Percentiles rank a stretch among this genome's conserved stretches.
phyloP scores from a whole-genome alignment of 768 basidiomycete species.

The Glaciozyma antarctica region DNA sequence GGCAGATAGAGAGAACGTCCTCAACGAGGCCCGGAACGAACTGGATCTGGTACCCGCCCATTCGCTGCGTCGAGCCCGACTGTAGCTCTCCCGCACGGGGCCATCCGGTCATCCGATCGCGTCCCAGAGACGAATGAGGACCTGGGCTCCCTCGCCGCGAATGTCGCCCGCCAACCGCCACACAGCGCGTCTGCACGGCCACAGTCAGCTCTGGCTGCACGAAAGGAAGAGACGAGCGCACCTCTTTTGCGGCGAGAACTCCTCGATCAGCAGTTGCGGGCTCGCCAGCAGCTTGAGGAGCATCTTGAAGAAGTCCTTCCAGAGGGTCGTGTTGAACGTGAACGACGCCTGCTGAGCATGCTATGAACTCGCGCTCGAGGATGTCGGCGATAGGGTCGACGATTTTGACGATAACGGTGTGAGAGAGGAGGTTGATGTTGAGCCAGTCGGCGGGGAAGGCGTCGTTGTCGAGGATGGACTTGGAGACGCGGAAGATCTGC shows the following conservation, averaged over 20 bases:
- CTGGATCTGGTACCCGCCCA: constrained; percentile 65
- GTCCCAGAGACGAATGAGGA: constrained; percentile 73
- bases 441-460: constrained; percentile 87
- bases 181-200: constrained; percentile 57
- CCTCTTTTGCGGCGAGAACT: constrained; percentile 79
- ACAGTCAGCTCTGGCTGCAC: neutral
- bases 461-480: constrained; percentile 72
- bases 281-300: constrained; percentile 72
- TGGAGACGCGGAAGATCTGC: constrained; percentile 69
- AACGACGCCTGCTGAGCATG: constrained; percentile 56
- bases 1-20: constrained; percentile 78
- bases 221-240: neutral
- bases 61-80: constrained; percentile 2
- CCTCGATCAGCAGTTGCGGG: constrained; percentile 85
- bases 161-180: constrained; percentile 96
- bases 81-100: neutral
- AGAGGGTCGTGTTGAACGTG: constrained; percentile 64
- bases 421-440: constrained; percentile 78
- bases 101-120: constrained; percentile 57
- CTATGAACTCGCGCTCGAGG: constrained; percentile 70
- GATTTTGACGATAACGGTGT: constrained; percentile 78
- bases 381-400: constrained; percentile 69
- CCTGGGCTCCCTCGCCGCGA: constrained; percentile 76
- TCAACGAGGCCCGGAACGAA: constrained; percentile 53
- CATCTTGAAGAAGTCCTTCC: constrained; percentile 72